A percentile compares a stretch with the other conserved stretches of the same genome.
Evolutionary conservation across 2,329 filamentous ascomycete genomes (phyloP).

Genomic region (Beauveria sp.): DNA sequence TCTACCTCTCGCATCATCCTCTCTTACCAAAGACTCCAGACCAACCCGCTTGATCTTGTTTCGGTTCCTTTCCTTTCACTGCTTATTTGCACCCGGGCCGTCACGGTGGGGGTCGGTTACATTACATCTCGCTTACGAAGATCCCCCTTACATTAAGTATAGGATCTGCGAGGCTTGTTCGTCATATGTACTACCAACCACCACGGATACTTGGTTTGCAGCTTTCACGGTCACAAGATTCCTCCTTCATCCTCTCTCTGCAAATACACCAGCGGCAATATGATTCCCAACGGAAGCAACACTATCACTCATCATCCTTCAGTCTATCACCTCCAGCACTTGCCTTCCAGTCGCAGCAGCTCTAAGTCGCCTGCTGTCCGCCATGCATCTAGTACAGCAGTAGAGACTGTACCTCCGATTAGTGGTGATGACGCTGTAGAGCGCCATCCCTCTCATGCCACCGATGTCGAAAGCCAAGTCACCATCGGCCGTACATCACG

Average conservation of each 20-base stretch:
- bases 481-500: constrained; percentile 29
- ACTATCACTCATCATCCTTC: constrained; percentile 37
- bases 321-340: constrained; percentile 33
- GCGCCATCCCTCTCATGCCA: constrained; percentile 30
- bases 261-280: constrained; percentile 14
- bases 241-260: not conserved
- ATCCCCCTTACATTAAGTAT: not conserved
- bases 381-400: constrained; percentile 37
- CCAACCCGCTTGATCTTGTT: not conserved
- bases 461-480: constrained; percentile 43
- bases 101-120: not conserved
- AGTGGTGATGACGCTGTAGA: constrained; percentile 31
- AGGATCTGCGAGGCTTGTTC: not conserved
- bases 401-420: constrained; percentile 30
- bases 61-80: not conserved
- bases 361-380: constrained; percentile 20
- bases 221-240: not conserved
- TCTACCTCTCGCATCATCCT: not conserved
- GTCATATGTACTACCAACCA: not conserved
- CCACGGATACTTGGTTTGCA: not conserved
- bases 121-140: constrained; percentile 2
- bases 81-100: not conserved
- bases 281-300: constrained; percentile 35
- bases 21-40: not conserved
- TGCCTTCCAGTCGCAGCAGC: constrained; percentile 20